Evolutionary conservation across 2,329 filamentous ascomycete genomes (phyloP), one percentile per base, ranked within the genome.

Genomic region (Hymenotorrendiella dingleyae): DNA sequence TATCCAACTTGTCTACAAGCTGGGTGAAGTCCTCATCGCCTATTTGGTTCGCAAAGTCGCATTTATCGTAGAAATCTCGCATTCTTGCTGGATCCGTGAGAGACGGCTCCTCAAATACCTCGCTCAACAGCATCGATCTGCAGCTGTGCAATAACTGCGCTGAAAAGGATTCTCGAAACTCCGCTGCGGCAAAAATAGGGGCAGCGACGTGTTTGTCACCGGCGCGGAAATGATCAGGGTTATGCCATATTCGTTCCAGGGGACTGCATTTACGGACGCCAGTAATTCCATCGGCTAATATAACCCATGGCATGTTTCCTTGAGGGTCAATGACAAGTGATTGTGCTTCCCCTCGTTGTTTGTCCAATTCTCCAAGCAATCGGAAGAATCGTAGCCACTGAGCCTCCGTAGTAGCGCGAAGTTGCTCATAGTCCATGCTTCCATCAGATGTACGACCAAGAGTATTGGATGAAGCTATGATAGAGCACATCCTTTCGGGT

Each of bases 381-480:
- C 89, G 81, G 67, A 89, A 95, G 64, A 94, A 94, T 38, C 86
- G 79, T 49, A 85, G 80, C 93, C 93, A 98, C 62, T 95, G 89
- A 9, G 77, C 74, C 58, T 93, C 84, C 40, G 84, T 81, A 23
- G 86, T 81, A 24, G 72, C 69, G 43, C 84, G 76, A 60, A 90
- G 93, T 44, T 82, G 74, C 19, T 84, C 79, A 54, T 86, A 87
- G 56, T 94, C 84, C 64, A 86, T 78, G 21, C 74, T 75, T 11
- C 80, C 80, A 11, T 78, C 73, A 8, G 78, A 67, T 22, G 69
- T 71, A 41, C 78, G 79, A 33, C 77, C 74, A 26, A 90, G 67
- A 1, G 76, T 72, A 11, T 86, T 80, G 9, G 84, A 84, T 6
- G 80, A 76, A 12, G 81, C 78, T 26, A 95, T 72, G 1, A 84